Conservation (phyloP, 2,329 filamentous ascomycete genomes). For the Botrytis medusae region DNA sequence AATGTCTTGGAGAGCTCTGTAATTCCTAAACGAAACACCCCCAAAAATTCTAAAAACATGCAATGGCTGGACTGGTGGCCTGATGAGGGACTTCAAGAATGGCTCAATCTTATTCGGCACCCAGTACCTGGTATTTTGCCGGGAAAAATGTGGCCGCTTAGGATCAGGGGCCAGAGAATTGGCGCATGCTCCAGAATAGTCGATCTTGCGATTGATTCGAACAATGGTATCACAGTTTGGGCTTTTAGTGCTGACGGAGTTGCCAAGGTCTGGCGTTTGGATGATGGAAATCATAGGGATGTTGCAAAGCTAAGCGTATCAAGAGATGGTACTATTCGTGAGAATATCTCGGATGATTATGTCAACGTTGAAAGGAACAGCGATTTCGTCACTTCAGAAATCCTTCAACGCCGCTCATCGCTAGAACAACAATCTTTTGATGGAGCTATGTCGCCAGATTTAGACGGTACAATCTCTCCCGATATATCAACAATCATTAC, state of each 20-base stretch:
- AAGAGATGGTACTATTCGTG: constrained; percentile 38
- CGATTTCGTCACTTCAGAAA: background rate
- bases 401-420: background rate
- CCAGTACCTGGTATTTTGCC: constrained; percentile 32
- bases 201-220: constrained; percentile 51
- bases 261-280: constrained; percentile 49
- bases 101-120: constrained; percentile 37
- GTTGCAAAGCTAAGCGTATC: constrained; percentile 27
- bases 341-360: constrained; percentile 28
- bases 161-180: constrained; percentile 51
- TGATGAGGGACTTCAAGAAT: constrained; percentile 40
- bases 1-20: constrained; percentile 19
- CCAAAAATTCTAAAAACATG: constrained; percentile 24
- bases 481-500: constrained; percentile 6
- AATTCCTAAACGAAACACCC: constrained; percentile 21
- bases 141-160: constrained; percentile 48
- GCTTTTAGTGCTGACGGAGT: constrained; percentile 48
- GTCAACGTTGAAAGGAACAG: constrained; percentile 22
- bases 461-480: constrained; percentile 26
- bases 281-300: constrained; percentile 32
- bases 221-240: constrained; percentile 50
- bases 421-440: constrained; percentile 30
- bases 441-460: constrained; percentile 24
- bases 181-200: constrained; percentile 48
- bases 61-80: constrained; percentile 45